Percentiles rank a stretch among this genome's conserved stretches.
Evolutionary conservation across 805 yeast genomes (phyloP).

Genomic region (Cyberlindnera bimundalis): DNA sequence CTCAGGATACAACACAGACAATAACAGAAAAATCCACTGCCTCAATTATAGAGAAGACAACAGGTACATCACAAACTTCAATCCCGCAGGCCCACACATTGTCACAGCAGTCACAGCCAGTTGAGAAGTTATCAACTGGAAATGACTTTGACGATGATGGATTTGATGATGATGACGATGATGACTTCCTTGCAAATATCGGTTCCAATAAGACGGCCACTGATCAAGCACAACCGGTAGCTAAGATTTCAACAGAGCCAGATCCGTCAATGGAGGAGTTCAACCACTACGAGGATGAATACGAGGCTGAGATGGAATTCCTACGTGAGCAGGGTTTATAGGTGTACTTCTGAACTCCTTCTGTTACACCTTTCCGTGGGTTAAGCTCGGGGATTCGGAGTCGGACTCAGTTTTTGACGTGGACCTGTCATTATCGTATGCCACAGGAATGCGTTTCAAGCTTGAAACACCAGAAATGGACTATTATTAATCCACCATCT

Average conservation of each 20-base stretch:
- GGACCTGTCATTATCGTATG: no score
- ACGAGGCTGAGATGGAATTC: slow-evolving; percentile 26
- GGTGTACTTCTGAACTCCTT: no score
- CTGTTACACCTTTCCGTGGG: no score
- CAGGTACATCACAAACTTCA: slow-evolving; percentile 21
- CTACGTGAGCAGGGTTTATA: slow-evolving; percentile 19
- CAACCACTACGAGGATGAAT: slow-evolving; percentile 14
- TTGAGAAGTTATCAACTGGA: neutral
- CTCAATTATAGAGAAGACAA: slow-evolving; percentile 8
- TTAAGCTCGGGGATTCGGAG: no score
- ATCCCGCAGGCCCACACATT: neutral
- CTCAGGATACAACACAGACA: neutral
- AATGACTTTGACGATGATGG: slow-evolving; percentile 10
- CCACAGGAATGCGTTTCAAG: no score
- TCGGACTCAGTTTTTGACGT: no score
- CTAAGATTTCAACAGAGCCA: no score
- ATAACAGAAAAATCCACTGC: neutral
- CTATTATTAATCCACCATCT: no score
- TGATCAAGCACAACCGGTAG: no score
- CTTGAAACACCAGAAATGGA: no score
- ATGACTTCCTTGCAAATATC: slow-evolving; percentile 5
- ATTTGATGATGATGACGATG: slow-evolving; percentile 7
- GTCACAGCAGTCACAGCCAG: neutral
- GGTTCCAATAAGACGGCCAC: neutral
- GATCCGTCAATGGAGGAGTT: slow-evolving; percentile 16